Evolutionary conservation across 2,329 filamentous ascomycete genomes (phyloP), one percentile per base, ranked within the genome.

Genomic region (Daldinia sp.): DNA sequence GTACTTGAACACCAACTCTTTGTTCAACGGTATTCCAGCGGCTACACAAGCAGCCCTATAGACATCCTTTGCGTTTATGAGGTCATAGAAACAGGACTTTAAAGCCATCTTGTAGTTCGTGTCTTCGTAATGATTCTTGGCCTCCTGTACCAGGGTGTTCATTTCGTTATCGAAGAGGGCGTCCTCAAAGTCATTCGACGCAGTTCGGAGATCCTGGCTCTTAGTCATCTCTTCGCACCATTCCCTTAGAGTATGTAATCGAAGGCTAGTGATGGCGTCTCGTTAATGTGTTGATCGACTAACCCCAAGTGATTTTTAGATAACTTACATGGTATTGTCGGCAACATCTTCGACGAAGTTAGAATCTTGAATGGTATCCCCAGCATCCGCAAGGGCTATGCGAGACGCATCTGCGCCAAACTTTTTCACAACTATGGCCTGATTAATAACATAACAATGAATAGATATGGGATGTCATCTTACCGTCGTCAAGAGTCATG

Each of bases 261-360:
- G 89, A 66, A 98, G 64, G 23, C 63, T 66, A 35, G 35, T n/a
- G 17, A 27, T 15, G 23, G 29, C 7, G 23, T 3, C 15, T 25
- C 34, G 27, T 66, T 47, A 63, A 50, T 25, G 27, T 37, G 4
- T 21, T 27, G 39, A 11, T 32, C 11, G 1, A 29, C 29, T 9
- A 11, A 10, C 21, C 5, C 7, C n/a, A 29, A 3, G 7, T 25
- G n/a, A 13, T 13, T 7, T 15, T 25, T 8, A 17, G 11, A 17
- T 34, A 4, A 55, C 64, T 58, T 56, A 58, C 68, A 71, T 96
- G 74, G 89, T 94, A 76, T 90, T 92, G 79, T 98, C 95, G 37
- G 95, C 95, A 35, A 97, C 93, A 57, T 90, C 87, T 81, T 99
- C 95, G 74, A 97, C 95, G 69, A 99, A 96, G 82, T 99, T 99